These are phyloP conservation scores for Protomyces macrosporus DNA, from an alignment of 1,139 yeast species.

Conservation along the genomic window DNA sequence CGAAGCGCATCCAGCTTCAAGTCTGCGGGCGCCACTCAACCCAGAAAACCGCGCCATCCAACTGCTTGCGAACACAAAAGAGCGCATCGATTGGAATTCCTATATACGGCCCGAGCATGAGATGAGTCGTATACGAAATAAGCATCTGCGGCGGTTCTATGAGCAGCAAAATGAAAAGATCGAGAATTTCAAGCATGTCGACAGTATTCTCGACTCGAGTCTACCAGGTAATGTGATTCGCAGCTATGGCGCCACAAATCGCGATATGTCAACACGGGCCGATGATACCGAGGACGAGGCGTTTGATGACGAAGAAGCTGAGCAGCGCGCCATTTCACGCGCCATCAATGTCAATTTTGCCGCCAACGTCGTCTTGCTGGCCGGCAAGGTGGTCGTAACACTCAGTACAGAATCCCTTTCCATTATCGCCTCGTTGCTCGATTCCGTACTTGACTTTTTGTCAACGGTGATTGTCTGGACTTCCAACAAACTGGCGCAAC, in stretches of 20 bases:
- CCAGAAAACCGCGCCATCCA: constrained; percentile 46
- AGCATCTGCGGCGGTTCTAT: constrained; percentile 30
- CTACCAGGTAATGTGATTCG: constrained; percentile 61
- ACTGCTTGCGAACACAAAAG: constrained; percentile 52
- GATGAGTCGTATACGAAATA: constrained; percentile 33
- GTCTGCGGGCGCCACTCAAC: constrained; percentile 3
- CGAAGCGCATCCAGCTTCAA: not conserved
- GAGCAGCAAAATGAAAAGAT: constrained; percentile 54
- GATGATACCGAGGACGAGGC: constrained; percentile 38
- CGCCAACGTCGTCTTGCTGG: constrained; percentile 54
- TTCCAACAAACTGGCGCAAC: constrained; percentile 51
- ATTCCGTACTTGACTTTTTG: constrained; percentile 66
- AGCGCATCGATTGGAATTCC: constrained; percentile 51
- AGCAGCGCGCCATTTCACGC: constrained; percentile 53
- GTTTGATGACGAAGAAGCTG: constrained; percentile 30
- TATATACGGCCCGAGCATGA: constrained; percentile 36
- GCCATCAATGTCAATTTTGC: constrained; percentile 65
- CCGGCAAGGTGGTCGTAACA: constrained; percentile 61
- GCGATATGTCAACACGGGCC: constrained; percentile 4
- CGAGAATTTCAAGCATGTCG: constrained; percentile 56
- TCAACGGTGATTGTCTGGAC: constrained; percentile 68
- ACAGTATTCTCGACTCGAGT: constrained; percentile 64
- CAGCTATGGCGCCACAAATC: constrained; percentile 47
- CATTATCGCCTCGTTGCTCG: constrained; percentile 70
- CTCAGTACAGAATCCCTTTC: constrained; percentile 64